Conservation (phyloP, 2,329 filamentous ascomycete species). For the Apiospora malaysiana region DNA sequence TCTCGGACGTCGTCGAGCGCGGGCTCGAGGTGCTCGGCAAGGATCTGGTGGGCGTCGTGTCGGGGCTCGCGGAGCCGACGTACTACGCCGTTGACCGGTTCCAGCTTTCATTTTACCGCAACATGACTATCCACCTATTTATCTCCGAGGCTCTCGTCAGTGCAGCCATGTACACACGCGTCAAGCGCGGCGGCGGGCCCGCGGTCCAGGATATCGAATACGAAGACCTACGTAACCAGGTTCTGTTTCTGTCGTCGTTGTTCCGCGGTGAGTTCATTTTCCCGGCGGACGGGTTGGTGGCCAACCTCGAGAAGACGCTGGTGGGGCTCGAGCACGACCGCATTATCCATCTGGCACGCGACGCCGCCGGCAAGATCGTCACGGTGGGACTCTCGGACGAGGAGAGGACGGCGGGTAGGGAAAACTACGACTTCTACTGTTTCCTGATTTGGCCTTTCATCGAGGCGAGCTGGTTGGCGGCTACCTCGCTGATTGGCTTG, state of each 20-base stretch:
- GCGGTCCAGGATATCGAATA: constrained; percentile 81
- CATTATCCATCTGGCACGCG: constrained; percentile 72
- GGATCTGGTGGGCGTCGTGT: constrained; percentile 81
- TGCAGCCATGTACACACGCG: constrained; percentile 85
- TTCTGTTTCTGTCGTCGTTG: constrained; percentile 87
- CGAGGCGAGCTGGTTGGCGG: constrained; percentile 90
- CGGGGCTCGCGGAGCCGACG: constrained; percentile 85
- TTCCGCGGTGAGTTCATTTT: constrained; percentile 99
- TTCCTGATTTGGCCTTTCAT: constrained; percentile 99
- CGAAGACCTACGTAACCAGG: constrained; percentile 74
- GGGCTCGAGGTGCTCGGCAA: constrained; percentile 91
- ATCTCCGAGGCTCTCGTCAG: constrained; percentile 92
- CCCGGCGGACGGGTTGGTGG: constrained; percentile 79
- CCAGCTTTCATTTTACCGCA: constrained; percentile 96
- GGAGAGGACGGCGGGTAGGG: constrained; percentile 79
- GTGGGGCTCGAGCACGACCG: constrained; percentile 77
- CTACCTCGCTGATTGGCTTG: constrained; percentile 85
- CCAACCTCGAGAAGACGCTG: constrained; percentile 83
- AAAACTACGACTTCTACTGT: constrained; percentile 99
- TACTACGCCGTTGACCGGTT: constrained; percentile 96
- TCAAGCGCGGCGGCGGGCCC: constrained; percentile 90
- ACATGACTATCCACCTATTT: constrained; percentile 99
- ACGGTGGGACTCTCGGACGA: constrained; percentile 75
- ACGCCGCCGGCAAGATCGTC: constrained; percentile 60
- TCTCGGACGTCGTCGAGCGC: constrained; percentile 83